Conservation (phyloP, 495 filamentous ascomycete genomes). For the Aspergillus taichungensis region DNA sequence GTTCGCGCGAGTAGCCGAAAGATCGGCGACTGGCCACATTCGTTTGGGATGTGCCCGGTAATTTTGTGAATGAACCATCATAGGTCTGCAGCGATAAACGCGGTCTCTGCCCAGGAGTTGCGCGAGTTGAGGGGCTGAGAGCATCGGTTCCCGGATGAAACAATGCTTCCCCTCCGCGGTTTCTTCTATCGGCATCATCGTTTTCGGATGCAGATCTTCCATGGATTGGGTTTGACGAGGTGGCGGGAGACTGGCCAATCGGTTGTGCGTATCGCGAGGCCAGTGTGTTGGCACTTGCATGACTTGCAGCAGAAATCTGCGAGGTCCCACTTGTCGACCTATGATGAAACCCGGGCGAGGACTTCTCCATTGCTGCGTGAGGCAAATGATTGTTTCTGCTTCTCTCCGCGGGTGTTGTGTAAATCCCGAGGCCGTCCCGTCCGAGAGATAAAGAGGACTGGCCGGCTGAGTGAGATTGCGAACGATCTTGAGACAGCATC, state of each 20-base stretch:
- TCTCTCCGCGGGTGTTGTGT: slow-evolving; percentile 37
- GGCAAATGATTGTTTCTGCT: slow-evolving; percentile 22
- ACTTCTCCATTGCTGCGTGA: slow-evolving; percentile 20
- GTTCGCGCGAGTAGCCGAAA: slow-evolving; percentile 40
- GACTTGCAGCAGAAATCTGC: slow-evolving; percentile 40
- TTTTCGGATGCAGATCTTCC: slow-evolving; percentile 40
- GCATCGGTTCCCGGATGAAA: slow-evolving; percentile 15
- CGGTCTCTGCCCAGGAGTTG: slow-evolving; percentile 25
- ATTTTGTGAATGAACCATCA: slow-evolving; percentile 37
- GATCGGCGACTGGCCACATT: slow-evolving; percentile 44
- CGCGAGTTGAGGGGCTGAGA: slow-evolving; percentile 20
- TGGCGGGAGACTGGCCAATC: slow-evolving; percentile 51
- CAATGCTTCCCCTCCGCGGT: slow-evolving; percentile 18
- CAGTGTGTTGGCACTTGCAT: slow-evolving; percentile 41
- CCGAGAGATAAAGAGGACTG: slow-evolving; percentile 47
- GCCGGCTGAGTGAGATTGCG: slow-evolving; percentile 37
- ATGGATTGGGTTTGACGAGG: slow-evolving; percentile 44
- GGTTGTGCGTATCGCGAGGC: slow-evolving; percentile 49
- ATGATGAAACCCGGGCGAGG: slow-evolving; percentile 33
- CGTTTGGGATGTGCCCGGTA: slow-evolving; percentile 44
- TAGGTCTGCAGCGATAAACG: slow-evolving; percentile 39
- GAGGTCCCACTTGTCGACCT: slow-evolving; percentile 50
- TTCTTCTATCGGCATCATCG: slow-evolving; percentile 32
- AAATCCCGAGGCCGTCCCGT: slow-evolving; percentile 49
- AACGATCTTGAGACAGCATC: slow-evolving; percentile 43